Evolutionary conservation across 192 early-diverging fungal genomes (phyloP).

Genomic region (Backusella sp.): DNA sequence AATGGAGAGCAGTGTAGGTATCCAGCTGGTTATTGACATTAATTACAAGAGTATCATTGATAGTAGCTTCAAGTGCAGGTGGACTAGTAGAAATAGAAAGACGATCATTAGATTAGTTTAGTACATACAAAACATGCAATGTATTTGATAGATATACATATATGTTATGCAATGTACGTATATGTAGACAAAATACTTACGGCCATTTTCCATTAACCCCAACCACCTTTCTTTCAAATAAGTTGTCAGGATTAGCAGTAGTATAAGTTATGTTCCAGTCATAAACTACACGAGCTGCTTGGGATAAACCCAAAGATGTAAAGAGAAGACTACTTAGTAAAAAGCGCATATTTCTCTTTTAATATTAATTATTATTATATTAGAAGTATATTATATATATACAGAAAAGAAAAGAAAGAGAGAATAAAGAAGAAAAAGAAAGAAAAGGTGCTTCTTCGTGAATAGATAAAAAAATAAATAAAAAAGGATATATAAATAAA

Average conservation of each 20-base stretch:
- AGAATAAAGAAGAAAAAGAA: no score
- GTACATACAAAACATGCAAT: no score
- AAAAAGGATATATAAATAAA: no score
- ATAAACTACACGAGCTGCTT: slow-evolving; percentile 58
- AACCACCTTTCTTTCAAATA: slow-evolving; percentile 58
- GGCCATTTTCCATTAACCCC: slow-evolving; percentile 70
- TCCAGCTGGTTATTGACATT: slow-evolving; percentile 42
- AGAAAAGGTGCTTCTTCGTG: no score
- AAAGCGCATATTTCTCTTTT: slow-evolving; percentile 8
- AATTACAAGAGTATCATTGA: slow-evolving; percentile 47
- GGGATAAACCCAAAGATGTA: slow-evolving; percentile 22
- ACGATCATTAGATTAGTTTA: background rate
- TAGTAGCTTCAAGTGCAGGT: slow-evolving; percentile 43
- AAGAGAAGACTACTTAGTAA: slow-evolving; percentile 2
- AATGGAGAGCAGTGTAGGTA: slow-evolving; percentile 43
- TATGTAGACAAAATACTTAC: slow-evolving; percentile 35
- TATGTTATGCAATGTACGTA: background rate
- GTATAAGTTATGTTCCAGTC: slow-evolving; percentile 74
- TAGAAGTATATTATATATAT: background rate
- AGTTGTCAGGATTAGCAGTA: slow-evolving; percentile 65
- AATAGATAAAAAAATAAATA: no score
- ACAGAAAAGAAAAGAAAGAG: background rate
- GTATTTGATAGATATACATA: background rate
- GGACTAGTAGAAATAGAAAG: slow-evolving; percentile 29
- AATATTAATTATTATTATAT: background rate